These are phyloP conservation scores for Aspergillus avenaceus DNA, from an alignment of 495 filamentous ascomycete species.

Conservation along the genomic window DNA sequence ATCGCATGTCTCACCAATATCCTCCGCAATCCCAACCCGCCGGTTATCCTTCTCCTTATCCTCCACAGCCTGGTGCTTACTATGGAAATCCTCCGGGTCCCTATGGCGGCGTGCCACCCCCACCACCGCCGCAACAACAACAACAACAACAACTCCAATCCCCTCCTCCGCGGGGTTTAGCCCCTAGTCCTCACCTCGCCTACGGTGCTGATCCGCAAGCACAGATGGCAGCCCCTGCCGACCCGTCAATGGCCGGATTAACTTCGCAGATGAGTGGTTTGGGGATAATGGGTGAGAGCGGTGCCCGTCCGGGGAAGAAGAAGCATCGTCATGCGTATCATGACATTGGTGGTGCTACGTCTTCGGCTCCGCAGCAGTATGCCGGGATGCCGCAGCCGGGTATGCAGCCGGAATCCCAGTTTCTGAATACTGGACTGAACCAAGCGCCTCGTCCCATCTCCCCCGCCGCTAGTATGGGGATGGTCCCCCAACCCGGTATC, in stretches of 20 bases:
- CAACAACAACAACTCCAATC: slow-evolving; percentile 16
- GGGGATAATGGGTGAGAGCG: slow-evolving; percentile 62
- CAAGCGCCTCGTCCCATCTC: slow-evolving; percentile 46
- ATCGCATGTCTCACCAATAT: slow-evolving; percentile 53
- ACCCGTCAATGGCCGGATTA: slow-evolving; percentile 55
- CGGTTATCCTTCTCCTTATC: slow-evolving; percentile 42
- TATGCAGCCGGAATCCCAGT: slow-evolving; percentile 57
- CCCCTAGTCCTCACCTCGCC: slow-evolving; percentile 23
- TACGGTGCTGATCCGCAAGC: slow-evolving; percentile 34
- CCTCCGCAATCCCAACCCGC: slow-evolving; percentile 40
- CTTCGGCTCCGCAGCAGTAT: slow-evolving; percentile 52
- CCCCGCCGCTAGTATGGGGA: slow-evolving; percentile 55
- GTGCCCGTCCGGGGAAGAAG: slow-evolving; percentile 67
- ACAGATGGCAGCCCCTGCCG: slow-evolving; percentile 24
- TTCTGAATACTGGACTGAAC: slow-evolving; percentile 64
- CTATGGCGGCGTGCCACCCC: slow-evolving; percentile 39
- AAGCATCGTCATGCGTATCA: slow-evolving; percentile 94
- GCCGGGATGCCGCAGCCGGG: slow-evolving; percentile 58
- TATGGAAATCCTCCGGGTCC: slow-evolving; percentile 40
- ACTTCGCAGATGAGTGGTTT: slow-evolving; percentile 84
- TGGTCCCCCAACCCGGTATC: slow-evolving; percentile 51
- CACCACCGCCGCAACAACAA: slow-evolving; percentile 2
- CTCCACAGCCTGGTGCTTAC: slow-evolving; percentile 56
- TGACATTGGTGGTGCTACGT: slow-evolving; percentile 62
- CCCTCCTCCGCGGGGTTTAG: slow-evolving; percentile 13